Base-by-base conservation (phyloP, 1,284 basidiomycete genomes). In the Puccinia hordei region DNA sequence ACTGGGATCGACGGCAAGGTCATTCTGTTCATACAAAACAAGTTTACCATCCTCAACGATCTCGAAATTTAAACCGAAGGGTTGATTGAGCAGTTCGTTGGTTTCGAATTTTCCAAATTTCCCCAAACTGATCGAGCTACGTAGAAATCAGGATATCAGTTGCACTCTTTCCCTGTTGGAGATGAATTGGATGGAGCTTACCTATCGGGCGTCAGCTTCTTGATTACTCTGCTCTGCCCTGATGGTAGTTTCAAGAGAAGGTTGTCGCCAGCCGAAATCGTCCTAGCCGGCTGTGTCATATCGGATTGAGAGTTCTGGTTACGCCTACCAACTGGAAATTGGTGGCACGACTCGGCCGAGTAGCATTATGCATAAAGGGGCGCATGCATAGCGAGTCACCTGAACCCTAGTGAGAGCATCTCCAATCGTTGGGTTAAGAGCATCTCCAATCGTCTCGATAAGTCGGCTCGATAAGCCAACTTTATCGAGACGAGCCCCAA, bases 51-150 rank as follows among this genome's bases (percentile, higher is more conserved):
- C 63, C 51, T 77, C 61, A 27, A 61, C 46, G 59, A 85, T 85
- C 81, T 86, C 85, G 78, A 83, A 86, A 2, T 84, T 85, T 49
- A 83, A 83, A 5, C 85, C 85, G 51, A 82, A 86, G 0, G 85
- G 85, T 80, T 84, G 83, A 0, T 84, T 84, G 30, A 85, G 84
- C 41, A 86, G 78, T 33, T 84, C 83, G 68, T 85, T 83, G 10
- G 84, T 82, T 27, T 82, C 73, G 77, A 86, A 86, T 49, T 81
- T 81, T 24, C 85, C 85, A 69, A 86, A 85, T 75, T 86, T 86
- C 68, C 85, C 85, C 51, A 86, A 82, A 38, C 82, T 83, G 24
- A 85, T 83, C 35, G 82, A 82, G 53, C 83, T 83, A 46, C 27
- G 22, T 5, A 68, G 27, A 30, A 68, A 46, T 10, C 8, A 41